Base-by-base conservation (phyloP, 164 flowering plant species). In the Aristolochia californica region DNA sequence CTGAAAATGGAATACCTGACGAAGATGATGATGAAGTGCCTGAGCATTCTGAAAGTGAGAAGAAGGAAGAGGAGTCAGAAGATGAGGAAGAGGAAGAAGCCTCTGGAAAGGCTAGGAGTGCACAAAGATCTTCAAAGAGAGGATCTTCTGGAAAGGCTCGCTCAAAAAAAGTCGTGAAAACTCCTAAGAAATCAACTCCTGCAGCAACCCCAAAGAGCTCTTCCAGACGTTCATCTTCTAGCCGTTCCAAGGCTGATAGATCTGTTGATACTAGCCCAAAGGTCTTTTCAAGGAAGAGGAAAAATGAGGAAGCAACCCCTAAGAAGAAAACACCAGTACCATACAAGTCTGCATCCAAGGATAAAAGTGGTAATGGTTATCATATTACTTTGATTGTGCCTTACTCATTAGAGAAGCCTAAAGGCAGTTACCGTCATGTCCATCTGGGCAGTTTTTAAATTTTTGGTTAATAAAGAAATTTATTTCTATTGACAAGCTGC, bases 271-370 rank as follows among this genome's bases (percentile, higher is more conserved):
- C 62, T 12, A 79, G 74, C 67, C 80, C 90, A 38, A 79, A 66
- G 69, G 77, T 71, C 40, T 77, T 73, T 66, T 79, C 88, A 30
- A 81, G 80, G 73, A 89, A 84, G 78, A 83, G 75, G 77, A 79
- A 72, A 62, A 72, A 49, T 58, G 81, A 66, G 52, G 65, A 53
- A n/a, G 38, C 12, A 44, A 58, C 64, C 0, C 20, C 65, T 13
- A 80, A 78, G 61, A 80, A 79, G 62, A 80, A 76, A 64, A 48
- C 77, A 13, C 63, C 78, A 1, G 48, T 80, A 44, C 65, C 80
- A 11, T 51, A 66, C 43, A 85, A 77, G 72, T 52, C 82, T 50
- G 55, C 77, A 15, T 28, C 78, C 8, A 86, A 80, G 68, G 83
- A 78, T 62, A 91, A 71, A 63, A 15, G 70, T 58, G 85, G 90